Evolutionary conservation across 2,329 filamentous ascomycete genomes (phyloP).

Genomic region (Cladosporium sp.): DNA sequence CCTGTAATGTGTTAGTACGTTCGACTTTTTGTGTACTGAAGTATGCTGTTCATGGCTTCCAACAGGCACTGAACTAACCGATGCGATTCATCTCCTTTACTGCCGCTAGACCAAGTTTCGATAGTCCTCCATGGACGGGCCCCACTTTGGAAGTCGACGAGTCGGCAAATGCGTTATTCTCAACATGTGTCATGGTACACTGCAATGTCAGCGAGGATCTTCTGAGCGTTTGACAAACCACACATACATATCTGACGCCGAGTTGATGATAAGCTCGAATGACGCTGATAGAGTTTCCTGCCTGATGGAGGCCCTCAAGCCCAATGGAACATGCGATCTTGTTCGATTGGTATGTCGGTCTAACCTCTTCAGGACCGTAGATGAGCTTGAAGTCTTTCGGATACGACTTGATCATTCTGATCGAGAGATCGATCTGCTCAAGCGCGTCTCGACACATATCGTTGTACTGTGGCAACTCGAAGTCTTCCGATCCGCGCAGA

Average conservation of each 20-base stretch:
- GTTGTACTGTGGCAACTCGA: slow-evolving; percentile 20
- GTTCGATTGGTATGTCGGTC: slow-evolving; percentile 26
- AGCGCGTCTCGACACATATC: slow-evolving; percentile 22
- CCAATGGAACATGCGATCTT: slow-evolving; percentile 35
- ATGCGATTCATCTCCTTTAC: slow-evolving; percentile 35
- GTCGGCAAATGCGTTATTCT: slow-evolving; percentile 20
- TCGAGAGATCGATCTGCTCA: slow-evolving; percentile 21
- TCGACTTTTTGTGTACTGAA: background rate
- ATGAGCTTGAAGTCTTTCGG: slow-evolving; percentile 25
- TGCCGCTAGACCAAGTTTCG: slow-evolving; percentile 23
- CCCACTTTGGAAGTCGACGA: slow-evolving; percentile 15
- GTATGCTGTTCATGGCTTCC: too few relatives aligned
- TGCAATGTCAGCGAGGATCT: background rate
- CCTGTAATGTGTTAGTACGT: slow-evolving; percentile 2
- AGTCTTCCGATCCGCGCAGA: slow-evolving; percentile 23
- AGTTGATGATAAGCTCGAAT: slow-evolving; percentile 33
- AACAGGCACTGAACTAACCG: slow-evolving; percentile 23
- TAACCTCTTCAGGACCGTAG: slow-evolving; percentile 24
- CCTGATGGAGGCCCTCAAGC: slow-evolving; percentile 33
- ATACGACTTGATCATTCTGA: slow-evolving; percentile 29
- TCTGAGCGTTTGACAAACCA: background rate
- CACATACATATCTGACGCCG: slow-evolving; percentile 34
- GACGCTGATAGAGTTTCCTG: slow-evolving; percentile 30
- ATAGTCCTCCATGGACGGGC: slow-evolving; percentile 15
- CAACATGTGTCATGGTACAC: slow-evolving; percentile 19